Conservation (phyloP, 1,139 yeast genomes). For the Arxiozyma bovina region DNA sequence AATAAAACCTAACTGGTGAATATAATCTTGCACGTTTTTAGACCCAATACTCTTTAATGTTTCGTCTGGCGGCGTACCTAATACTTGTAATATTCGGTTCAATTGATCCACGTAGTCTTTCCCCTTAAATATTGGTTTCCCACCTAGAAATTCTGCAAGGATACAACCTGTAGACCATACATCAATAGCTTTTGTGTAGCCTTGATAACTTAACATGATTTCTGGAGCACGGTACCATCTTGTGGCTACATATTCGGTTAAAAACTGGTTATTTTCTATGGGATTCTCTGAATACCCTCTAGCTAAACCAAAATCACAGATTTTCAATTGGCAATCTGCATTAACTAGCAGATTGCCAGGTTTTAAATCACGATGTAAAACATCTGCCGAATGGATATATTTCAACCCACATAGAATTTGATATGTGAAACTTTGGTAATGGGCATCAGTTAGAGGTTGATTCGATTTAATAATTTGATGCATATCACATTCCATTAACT, state of each 20-base stretch:
- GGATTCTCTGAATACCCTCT: constrained; percentile 84
- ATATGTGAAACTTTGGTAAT: constrained; percentile 85
- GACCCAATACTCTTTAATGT: constrained; percentile 83
- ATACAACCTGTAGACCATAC: constrained; percentile 98
- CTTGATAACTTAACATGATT: constrained; percentile 87
- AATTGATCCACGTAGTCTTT: constrained; percentile 93
- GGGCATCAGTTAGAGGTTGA: constrained; percentile 91
- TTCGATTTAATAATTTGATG: constrained; percentile 93
- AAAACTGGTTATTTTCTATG: constrained; percentile 79
- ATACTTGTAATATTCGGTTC: constrained; percentile 72
- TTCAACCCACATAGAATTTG: constrained; percentile 90
- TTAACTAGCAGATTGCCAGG: constrained; percentile 91
- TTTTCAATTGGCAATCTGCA: constrained; percentile 93
- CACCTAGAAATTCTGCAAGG: constrained; percentile 85
- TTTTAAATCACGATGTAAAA: constrained; percentile 85
- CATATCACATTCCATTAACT: constrained; percentile 96
- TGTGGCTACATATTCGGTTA: constrained; percentile 96
- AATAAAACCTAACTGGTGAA: constrained; percentile 76
- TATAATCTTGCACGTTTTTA: constrained; percentile 84
- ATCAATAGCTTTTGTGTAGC: constrained; percentile 93
- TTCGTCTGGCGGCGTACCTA: constrained; percentile 88
- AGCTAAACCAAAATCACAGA: constrained; percentile 95
- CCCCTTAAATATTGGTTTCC: constrained; percentile 88
- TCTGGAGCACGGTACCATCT: constrained; percentile 99
- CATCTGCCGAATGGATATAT: constrained; percentile 93